A percentile compares a stretch with the other conserved stretches of the same genome.
Evolutionary conservation across 2,329 filamentous ascomycete species (phyloP).

Genomic region (Colletotrichum trifolii): DNA sequence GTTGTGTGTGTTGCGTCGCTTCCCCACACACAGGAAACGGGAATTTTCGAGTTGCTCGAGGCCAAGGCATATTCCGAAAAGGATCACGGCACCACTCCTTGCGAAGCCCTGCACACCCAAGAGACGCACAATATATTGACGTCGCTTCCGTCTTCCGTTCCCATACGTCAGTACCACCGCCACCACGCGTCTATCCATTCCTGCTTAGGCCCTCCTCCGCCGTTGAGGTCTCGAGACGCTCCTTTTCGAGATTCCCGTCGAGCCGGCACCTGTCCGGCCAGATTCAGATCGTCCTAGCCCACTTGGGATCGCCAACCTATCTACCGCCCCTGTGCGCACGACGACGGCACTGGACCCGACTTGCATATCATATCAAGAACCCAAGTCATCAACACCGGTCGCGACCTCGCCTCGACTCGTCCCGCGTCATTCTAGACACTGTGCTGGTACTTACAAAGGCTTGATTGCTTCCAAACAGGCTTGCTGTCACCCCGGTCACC

Average conservation of each 20-base stretch:
- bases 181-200: constrained; percentile 1
- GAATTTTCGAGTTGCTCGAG: constrained; percentile 8
- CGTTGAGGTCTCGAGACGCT: background rate
- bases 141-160: constrained; percentile 24
- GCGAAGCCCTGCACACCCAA: constrained; percentile 20
- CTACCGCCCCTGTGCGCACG: constrained; percentile 21
- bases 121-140: constrained; percentile 35
- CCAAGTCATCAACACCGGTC: constrained; percentile 16
- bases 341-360: background rate
- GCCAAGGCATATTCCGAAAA: constrained; percentile 23
- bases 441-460: constrained; percentile 31
- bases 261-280: constrained; percentile 28
- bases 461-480: constrained; percentile 27
- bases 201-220: background rate
- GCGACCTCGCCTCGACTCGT: constrained; percentile 6
- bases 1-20: background rate
- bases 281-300: constrained; percentile 34
- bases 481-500: constrained; percentile 10
- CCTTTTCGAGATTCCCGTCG: constrained; percentile 1
- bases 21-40: constrained; percentile 1
- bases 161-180: constrained; percentile 22
- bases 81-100: constrained; percentile 32
- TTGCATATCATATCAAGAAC: constrained; percentile 14
- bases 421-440: constrained; percentile 31
- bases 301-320: constrained; percentile 29